Percentiles rank a stretch among this genome's conserved stretches.
Evolutionary conservation across 257 asterid species (phyloP).

Genomic region (Nicotiana otophora): DNA sequence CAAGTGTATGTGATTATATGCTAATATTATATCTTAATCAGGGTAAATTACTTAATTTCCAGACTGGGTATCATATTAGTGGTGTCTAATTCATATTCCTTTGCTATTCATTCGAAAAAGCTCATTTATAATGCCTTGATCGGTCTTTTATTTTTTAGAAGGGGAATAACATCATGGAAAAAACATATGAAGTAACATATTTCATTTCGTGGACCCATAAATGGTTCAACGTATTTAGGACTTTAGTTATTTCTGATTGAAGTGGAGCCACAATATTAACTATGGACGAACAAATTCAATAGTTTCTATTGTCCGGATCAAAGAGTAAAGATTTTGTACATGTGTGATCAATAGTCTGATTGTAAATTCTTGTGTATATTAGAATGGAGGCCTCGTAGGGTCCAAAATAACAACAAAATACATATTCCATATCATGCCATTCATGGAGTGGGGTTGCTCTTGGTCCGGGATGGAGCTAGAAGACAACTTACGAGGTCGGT

Average conservation of each 20-base stretch:
- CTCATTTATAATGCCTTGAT: background rate
- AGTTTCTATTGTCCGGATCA: background rate
- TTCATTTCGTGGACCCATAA: background rate
- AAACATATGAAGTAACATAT: background rate
- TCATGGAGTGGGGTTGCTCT: too few relatives aligned
- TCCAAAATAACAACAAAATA: background rate
- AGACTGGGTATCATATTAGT: too few relatives aligned
- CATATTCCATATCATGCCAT: background rate
- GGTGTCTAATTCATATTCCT: too few relatives aligned
- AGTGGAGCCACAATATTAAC: too few relatives aligned
- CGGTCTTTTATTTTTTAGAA: background rate
- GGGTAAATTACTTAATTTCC: too few relatives aligned
- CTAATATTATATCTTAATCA: too few relatives aligned
- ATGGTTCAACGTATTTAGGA: background rate
- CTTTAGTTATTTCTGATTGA: background rate
- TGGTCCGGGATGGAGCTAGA: background rate
- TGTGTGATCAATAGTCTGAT: background rate
- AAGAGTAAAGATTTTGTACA: background rate
- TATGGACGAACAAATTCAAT: too few relatives aligned
- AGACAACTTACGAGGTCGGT: background rate
- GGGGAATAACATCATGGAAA: background rate
- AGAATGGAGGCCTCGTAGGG: background rate
- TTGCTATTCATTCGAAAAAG: background rate
- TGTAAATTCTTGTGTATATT: background rate
- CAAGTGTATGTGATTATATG: too few relatives aligned